Base-by-base conservation (phyloP, 139 green algal species). In the Chlamydomonas incerta region DNA sequence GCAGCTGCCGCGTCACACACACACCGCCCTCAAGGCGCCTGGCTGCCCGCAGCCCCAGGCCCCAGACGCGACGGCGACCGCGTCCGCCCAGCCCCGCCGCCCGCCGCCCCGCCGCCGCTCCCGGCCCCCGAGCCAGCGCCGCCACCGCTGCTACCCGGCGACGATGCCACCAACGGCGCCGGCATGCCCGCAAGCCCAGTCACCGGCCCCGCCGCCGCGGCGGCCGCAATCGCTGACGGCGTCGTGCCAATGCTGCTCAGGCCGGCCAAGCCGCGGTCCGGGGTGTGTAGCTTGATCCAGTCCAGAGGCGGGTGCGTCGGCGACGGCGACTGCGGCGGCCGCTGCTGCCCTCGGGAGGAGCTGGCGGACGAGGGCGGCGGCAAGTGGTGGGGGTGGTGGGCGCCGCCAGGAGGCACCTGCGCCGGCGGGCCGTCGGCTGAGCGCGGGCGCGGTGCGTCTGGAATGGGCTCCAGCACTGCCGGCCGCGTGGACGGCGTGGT, bases 231-330 rank as follows among this genome's bases (percentile, higher is more conserved):
- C 28, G 50, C 31, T 18, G 41, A 8, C 11, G 77, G 63, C 17
- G 77, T 83, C 3, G 67, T 66, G 77, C 63, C 63, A 33, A 83
- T 83, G 20, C 77, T 41, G 29, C 50, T 21, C 23, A 83, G n/a
- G 29, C 77, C 77, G 14, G 50, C 23, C 63, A 83, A 47, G 5
- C 77, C 77, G 15, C 29, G 26, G 29, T 23, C 21, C 1, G 63
- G 63, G 63, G 46, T 83, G 41, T 52, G 63, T 2, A n/a, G 3
- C 10, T 65, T 65, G 24, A 66, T n/a, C 77, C 77, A 83, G 29
- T 74, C 63, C 63, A 83, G 18, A 1, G 63, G 62, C 46, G 41
- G 63, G n/a, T n/a, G 31, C 62, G 33, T 6, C 9, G 28, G 34
- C 21, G 71, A n/a, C 9, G 28, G 34, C 21, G 20, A 35, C 69